Conservation (phyloP, 2,329 filamentous ascomycete species). For the Penicillium sp. region DNA sequence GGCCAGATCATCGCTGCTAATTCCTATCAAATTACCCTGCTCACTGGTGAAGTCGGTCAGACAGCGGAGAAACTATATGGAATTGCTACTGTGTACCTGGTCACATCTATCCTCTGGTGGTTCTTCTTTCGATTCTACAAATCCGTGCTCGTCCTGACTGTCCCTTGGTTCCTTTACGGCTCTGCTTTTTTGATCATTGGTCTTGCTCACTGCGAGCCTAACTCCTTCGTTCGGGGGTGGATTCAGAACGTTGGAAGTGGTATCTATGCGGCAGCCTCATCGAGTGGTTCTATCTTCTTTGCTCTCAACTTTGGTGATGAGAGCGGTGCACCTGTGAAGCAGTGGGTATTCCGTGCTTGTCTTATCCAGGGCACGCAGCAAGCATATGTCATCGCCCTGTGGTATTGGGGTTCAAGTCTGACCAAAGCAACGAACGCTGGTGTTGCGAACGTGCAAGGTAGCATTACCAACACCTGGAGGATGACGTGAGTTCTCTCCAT, state of each 20-base stretch:
- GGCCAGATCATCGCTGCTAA: slow-evolving; percentile 62
- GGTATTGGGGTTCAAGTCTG: slow-evolving; percentile 62
- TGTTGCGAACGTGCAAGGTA: slow-evolving; percentile 33
- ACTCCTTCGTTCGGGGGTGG: slow-evolving; percentile 45
- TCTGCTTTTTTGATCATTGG: slow-evolving; percentile 61
- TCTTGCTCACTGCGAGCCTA: slow-evolving; percentile 52
- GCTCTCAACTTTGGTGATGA: slow-evolving; percentile 64
- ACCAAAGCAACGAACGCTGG: slow-evolving; percentile 45
- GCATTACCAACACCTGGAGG: slow-evolving; percentile 42
- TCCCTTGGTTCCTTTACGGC: slow-evolving; percentile 61
- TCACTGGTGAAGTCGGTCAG: slow-evolving; percentile 60
- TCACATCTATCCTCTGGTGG: slow-evolving; percentile 60
- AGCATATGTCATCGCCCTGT: slow-evolving; percentile 60
- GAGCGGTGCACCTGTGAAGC: slow-evolving; percentile 57
- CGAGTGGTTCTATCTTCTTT: slow-evolving; percentile 62
- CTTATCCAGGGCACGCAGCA: slow-evolving; percentile 64
- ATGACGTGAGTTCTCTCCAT: slow-evolving; percentile 36
- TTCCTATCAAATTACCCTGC: slow-evolving; percentile 64
- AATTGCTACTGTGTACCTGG: slow-evolving; percentile 57
- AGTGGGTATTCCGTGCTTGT: slow-evolving; percentile 64
- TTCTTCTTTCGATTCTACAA: slow-evolving; percentile 55
- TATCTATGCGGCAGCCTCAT: slow-evolving; percentile 59
- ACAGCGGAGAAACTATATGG: slow-evolving; percentile 57
- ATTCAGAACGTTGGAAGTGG: slow-evolving; percentile 59
- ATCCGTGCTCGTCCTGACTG: slow-evolving; percentile 54